Conservation (phyloP, 257 asterid genomes). For the Nicotiana knightiana region DNA sequence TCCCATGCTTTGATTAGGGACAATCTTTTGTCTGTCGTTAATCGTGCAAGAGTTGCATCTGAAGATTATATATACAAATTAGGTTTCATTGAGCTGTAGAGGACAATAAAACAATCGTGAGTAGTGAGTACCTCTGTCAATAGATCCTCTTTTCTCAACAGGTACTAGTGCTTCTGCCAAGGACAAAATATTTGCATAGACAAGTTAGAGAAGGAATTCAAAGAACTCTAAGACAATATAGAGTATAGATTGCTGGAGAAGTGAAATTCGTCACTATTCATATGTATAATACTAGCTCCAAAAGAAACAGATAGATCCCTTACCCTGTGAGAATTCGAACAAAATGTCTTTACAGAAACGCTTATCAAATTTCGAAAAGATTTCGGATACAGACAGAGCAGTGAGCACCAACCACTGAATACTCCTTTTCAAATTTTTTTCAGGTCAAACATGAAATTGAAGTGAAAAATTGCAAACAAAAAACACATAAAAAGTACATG, state of each 20-base stretch:
- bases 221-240: neutral
- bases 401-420: neutral
- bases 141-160: constrained; percentile 59
- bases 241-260: neutral
- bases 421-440: neutral
- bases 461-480: neutral
- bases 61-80: neutral
- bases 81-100: constrained; percentile 4
- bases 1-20: constrained; percentile 91
- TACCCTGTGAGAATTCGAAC: neutral
- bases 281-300: neutral
- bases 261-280: neutral
- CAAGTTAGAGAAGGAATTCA: neutral
- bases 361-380: neutral
- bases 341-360: neutral
- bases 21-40: constrained; percentile 74
- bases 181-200: neutral
- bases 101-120: neutral
- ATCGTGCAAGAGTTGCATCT: constrained; percentile 80
- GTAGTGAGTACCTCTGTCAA: constrained; percentile 67
- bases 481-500: neutral
- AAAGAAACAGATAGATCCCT: too few species aligned
- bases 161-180: constrained; percentile 48
- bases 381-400: neutral
- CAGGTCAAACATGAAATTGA: neutral